Evolutionary conservation across 768 basidiomycete genomes (phyloP).

Genomic region (Termitomyces sp.): DNA sequence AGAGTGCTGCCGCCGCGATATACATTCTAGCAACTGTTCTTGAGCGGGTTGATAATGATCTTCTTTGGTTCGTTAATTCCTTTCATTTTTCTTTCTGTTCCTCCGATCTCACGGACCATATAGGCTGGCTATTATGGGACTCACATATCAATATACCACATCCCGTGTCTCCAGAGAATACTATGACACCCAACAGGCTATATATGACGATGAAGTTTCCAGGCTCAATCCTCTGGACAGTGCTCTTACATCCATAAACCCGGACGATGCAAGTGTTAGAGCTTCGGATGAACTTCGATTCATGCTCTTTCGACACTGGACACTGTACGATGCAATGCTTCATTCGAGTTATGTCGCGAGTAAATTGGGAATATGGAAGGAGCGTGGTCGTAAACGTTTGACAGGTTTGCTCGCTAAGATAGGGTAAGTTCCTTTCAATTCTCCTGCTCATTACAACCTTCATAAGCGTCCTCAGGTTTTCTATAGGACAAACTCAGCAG

Average conservation of each 20-base stretch:
- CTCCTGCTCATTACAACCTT: background rate
- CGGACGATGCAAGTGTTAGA: conserved; percentile 82
- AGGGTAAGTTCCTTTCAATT: conserved; percentile 58
- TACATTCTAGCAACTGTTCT: conserved; percentile 89
- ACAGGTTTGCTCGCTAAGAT: conserved; percentile 95
- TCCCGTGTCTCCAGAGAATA: conserved; percentile 81
- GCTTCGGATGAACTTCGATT: conserved; percentile 89
- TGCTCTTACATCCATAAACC: conserved; percentile 46
- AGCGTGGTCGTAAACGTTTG: conserved; percentile 82
- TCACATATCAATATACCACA: conserved; percentile 89
- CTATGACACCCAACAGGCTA: conserved; percentile 76
- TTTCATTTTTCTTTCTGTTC: background rate
- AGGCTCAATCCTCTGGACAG: conserved; percentile 67
- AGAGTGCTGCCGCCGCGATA: conserved; percentile 83
- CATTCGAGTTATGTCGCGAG: conserved; percentile 96
- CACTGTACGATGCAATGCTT: conserved; percentile 95
- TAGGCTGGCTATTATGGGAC: conserved; percentile 89
- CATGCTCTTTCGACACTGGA: conserved; percentile 96
- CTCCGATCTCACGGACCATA: background rate
- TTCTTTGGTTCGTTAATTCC: conserved; percentile 66
- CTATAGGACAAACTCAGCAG: conserved; percentile 90
- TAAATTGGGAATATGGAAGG: conserved; percentile 95
- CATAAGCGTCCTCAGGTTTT: conserved; percentile 55
- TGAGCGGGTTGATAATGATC: conserved; percentile 88
- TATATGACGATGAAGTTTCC: conserved; percentile 89